Percentiles rank a stretch among this genome's conserved stretches.
These are phyloP conservation scores for Populus hybrid DNA, from an alignment of 441 rosid species.

Conservation along the genomic window DNA sequence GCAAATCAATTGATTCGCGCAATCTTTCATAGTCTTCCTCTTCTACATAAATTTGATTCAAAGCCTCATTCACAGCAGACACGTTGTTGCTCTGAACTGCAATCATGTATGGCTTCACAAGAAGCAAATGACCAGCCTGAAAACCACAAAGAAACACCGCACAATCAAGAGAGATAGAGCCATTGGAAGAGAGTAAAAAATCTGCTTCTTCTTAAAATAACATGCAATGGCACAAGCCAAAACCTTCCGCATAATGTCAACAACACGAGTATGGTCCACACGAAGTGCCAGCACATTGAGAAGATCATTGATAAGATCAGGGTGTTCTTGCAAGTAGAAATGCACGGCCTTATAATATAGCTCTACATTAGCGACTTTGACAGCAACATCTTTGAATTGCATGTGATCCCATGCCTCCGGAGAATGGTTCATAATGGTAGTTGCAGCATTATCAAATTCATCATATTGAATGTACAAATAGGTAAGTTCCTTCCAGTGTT, in stretches of 20 bases:
- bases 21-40: constrained; percentile 96
- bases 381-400: constrained; percentile 95
- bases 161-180: constrained; percentile 13
- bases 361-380: constrained; percentile 97
- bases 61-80: constrained; percentile 92
- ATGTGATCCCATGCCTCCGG: constrained; percentile 99
- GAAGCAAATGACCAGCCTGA: constrained; percentile 96
- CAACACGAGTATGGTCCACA: constrained; percentile 96
- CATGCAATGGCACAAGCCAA: constrained; percentile 6
- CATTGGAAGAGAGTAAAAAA: not conserved
- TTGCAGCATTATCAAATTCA: constrained; percentile 99
- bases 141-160: constrained; percentile 8
- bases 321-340: constrained; percentile 98
- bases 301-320: constrained; percentile 91
- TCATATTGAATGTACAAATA: constrained; percentile 89
- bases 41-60: constrained; percentile 87
- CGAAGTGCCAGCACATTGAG: constrained; percentile 94
- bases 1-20: constrained; percentile 89
- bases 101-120: constrained; percentile 98
- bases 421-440: constrained; percentile 99
- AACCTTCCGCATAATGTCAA: constrained; percentile 99
- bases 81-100: constrained; percentile 97
- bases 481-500: constrained; percentile 97
- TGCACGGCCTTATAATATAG: constrained; percentile 98
- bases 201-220: not conserved